phyloP scores from a whole-genome alignment of 768 basidiomycete species.

The Mycena alexandri region DNA sequence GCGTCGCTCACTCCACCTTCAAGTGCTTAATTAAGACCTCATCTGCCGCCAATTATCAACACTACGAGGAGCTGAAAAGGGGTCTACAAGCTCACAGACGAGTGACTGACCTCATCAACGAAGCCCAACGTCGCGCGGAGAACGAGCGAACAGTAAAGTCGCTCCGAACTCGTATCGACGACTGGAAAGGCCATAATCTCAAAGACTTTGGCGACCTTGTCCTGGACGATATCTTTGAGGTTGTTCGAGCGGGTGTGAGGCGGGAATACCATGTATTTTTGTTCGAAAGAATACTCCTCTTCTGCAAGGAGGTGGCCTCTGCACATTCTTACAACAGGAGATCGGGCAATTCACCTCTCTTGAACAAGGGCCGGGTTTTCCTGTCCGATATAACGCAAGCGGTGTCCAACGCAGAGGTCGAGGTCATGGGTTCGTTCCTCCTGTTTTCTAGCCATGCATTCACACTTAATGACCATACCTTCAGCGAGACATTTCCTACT shows the following conservation, averaged over 20 bases:
- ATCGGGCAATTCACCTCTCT: too few species aligned
- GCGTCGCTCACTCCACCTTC: background rate
- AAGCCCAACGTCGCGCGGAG: slow-evolving; percentile 76
- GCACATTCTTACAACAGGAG: too few species aligned
- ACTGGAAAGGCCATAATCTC: slow-evolving; percentile 98
- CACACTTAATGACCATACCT: slow-evolving; percentile 8
- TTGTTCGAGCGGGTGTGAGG: slow-evolving; percentile 94
- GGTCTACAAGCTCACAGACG: slow-evolving; percentile 89
- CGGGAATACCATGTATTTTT: slow-evolving; percentile 98
- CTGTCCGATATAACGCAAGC: slow-evolving; percentile 93
- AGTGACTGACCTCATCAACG: slow-evolving; percentile 94
- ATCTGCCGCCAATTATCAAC: slow-evolving; percentile 67
- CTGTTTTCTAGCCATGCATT: too few species aligned
- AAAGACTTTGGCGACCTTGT: slow-evolving; percentile 93
- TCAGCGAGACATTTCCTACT: slow-evolving; percentile 75
- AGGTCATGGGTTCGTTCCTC: slow-evolving; percentile 65
- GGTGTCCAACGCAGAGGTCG: slow-evolving; percentile 65
- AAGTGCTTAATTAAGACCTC: slow-evolving; percentile 34
- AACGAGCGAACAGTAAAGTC: slow-evolving; percentile 89
- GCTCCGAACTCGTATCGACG: slow-evolving; percentile 86
- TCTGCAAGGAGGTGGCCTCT: slow-evolving; percentile 89
- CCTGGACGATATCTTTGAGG: slow-evolving; percentile 93
- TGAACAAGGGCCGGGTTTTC: slow-evolving; percentile 96
- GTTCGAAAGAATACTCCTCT: slow-evolving; percentile 97
- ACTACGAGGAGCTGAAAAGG: slow-evolving; percentile 83